Conservation (phyloP, 2,329 filamentous ascomycete species). For the Ophiostoma montium region DNA sequence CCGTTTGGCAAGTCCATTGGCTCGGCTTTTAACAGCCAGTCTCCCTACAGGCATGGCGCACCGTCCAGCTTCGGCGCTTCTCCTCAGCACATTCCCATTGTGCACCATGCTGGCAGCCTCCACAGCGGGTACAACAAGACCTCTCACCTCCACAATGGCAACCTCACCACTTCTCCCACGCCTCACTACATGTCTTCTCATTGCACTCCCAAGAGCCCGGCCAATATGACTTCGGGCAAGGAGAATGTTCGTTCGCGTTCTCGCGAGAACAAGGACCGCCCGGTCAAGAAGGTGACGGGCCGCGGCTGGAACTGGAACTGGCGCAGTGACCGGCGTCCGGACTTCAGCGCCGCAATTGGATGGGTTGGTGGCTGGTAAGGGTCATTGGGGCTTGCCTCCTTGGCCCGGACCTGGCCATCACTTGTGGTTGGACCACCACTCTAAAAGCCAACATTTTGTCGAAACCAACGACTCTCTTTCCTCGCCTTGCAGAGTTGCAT, state of each 20-base stretch:
- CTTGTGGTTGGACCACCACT: slow-evolving; percentile 44
- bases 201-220: slow-evolving; percentile 14
- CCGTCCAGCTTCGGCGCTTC: background rate
- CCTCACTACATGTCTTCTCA: slow-evolving; percentile 15
- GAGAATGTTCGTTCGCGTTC: slow-evolving; percentile 22
- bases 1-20: slow-evolving; percentile 21
- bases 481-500: slow-evolving; percentile 4
- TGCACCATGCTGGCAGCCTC: background rate
- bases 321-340: slow-evolving; percentile 37
- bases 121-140: background rate
- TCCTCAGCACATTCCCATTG: slow-evolving; percentile 9
- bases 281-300: slow-evolving; percentile 40
- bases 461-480: slow-evolving; percentile 3
- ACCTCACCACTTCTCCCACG: slow-evolving; percentile 11
- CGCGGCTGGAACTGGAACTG: slow-evolving; percentile 47
- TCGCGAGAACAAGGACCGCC: slow-evolving; percentile 30
- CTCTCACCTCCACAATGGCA: slow-evolving; percentile 14
- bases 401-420: slow-evolving; percentile 30
- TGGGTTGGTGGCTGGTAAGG: slow-evolving; percentile 91
- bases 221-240: slow-evolving; percentile 26
- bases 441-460: background rate
- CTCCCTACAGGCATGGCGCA: background rate
- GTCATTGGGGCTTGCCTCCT: slow-evolving; percentile 20
- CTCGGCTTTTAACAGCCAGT: slow-evolving; percentile 21
- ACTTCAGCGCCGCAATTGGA: slow-evolving; percentile 57